phyloP scores from a whole-genome alignment of 2,329 filamentous ascomycete species.

The Teratosphaeria nubilosa region DNA sequence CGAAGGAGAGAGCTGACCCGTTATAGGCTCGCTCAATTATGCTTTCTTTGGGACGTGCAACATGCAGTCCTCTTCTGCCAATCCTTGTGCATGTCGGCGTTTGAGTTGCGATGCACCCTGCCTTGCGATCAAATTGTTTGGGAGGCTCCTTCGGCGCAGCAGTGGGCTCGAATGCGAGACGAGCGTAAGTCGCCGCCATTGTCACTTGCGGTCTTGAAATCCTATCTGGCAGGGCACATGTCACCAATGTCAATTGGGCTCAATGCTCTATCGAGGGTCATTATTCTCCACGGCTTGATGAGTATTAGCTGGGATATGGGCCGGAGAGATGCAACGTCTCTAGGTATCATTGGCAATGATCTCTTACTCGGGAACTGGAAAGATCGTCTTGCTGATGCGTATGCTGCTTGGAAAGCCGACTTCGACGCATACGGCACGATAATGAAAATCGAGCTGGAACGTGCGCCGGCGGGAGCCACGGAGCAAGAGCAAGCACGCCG shows the following conservation, averaged over 20 bases:
- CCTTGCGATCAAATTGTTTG: background rate
- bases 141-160: background rate
- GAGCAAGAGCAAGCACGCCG: background rate
- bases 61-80: background rate
- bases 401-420: conserved; percentile 49
- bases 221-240: background rate
- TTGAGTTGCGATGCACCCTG: background rate
- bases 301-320: background rate
- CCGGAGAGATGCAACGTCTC: background rate
- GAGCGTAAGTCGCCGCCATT: background rate
- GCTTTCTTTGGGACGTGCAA: background rate
- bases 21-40: background rate
- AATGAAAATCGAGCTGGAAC: conserved; percentile 25
- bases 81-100: background rate
- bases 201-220: background rate
- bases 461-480: conserved; percentile 11
- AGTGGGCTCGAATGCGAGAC: background rate
- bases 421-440: conserved; percentile 44
- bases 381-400: conserved; percentile 41
- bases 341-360: background rate
- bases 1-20: background rate
- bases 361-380: conserved; percentile 33
- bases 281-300: background rate
- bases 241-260: background rate
- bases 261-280: background rate